These are phyloP conservation scores for Termitomyces titanicus DNA, from an alignment of 768 basidiomycete species.

Conservation along the genomic window DNA sequence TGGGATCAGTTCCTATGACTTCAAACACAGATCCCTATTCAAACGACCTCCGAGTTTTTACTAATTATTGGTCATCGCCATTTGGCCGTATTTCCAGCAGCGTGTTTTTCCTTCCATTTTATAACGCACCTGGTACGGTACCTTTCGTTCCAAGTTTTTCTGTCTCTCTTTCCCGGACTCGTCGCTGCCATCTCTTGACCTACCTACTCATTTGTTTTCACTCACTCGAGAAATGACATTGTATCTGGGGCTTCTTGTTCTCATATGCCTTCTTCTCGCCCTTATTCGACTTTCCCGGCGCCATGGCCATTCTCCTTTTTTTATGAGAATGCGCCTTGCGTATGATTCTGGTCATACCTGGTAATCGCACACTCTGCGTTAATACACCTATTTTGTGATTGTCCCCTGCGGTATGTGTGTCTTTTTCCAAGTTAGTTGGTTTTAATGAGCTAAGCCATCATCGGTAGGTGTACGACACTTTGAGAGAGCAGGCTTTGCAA, in stretches of 20 bases:
- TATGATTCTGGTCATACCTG: constrained; percentile 5
- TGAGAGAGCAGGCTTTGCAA: too few relatives aligned
- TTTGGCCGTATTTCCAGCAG: not conserved
- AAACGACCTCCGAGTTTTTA: not conserved
- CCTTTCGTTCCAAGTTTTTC: not conserved
- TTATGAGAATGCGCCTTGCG: constrained; percentile 14
- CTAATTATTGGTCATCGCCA: constrained; percentile 1
- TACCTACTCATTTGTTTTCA: not conserved
- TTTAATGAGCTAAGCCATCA: not conserved
- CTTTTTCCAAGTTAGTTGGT: not conserved
- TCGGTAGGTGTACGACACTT: not conserved
- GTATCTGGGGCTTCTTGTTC: not conserved
- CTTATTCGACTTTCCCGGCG: not conserved
- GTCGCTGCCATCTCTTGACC: too few relatives aligned
- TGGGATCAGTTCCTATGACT: not conserved
- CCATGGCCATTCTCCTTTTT: constrained; percentile 7
- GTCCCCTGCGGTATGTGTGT: too few relatives aligned
- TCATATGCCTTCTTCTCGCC: constrained; percentile 5
- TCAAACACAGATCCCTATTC: not conserved
- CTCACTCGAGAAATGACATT: not conserved
- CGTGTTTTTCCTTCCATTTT: not conserved
- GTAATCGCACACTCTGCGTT: not conserved
- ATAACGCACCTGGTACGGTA: not conserved
- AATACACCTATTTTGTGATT: not conserved
- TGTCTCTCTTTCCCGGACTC: too few relatives aligned